phyloP scores from a whole-genome alignment of 805 yeast genomes.

The Suhomyces faveliae region DNA sequence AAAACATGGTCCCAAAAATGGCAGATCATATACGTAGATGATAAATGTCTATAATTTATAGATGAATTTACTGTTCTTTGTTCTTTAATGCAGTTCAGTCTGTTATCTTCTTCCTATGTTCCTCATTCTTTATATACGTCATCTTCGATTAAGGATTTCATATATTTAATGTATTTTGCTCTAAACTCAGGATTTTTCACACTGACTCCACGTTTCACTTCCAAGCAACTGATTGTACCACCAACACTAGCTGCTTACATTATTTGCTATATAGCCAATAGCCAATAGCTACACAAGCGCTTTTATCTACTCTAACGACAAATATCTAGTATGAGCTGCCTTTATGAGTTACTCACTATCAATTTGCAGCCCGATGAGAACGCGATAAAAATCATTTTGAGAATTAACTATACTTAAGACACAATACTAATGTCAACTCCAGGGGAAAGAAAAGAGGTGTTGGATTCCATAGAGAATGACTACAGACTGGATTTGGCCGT shows the following conservation, averaged over 20 bases:
- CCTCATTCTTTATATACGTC: not conserved
- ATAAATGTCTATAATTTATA: too few relatives aligned
- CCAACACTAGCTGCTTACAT: too few relatives aligned
- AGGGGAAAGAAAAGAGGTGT: conserved; percentile 20
- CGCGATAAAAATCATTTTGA: not conserved
- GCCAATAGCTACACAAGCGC: not conserved
- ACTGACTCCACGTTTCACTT: too few relatives aligned
- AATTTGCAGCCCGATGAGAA: not conserved
- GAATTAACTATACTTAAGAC: not conserved
- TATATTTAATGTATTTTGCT: not conserved
- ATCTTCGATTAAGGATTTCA: too few relatives aligned
- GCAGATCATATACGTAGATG: too few relatives aligned
- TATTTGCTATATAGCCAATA: too few relatives aligned
- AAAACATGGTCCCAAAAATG: not conserved
- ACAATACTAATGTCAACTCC: conserved; percentile 5
- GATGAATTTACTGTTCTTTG: too few relatives aligned
- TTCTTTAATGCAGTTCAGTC: too few relatives aligned
- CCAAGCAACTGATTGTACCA: too few relatives aligned
- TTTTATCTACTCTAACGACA: not conserved
- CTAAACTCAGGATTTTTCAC: too few relatives aligned
- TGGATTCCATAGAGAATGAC: conserved; percentile 44
- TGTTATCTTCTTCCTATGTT: not conserved
- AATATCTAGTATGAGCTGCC: not conserved
- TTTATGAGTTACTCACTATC: not conserved
- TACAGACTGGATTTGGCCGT: conserved; percentile 56